Conservation (phyloP, 2,329 filamentous ascomycete genomes). For the Penicillium sp. region DNA sequence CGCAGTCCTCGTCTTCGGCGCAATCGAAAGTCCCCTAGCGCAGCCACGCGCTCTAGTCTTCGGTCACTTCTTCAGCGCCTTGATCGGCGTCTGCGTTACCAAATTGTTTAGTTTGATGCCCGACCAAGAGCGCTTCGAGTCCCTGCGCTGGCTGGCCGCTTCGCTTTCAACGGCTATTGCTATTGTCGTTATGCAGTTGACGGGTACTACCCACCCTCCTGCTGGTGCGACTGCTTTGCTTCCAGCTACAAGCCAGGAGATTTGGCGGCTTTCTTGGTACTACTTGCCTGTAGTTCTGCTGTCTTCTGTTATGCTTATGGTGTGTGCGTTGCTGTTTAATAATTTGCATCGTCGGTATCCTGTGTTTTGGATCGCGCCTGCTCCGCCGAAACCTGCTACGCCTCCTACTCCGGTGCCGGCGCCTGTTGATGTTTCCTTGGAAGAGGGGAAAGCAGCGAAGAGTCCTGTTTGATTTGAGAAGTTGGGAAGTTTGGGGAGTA, state of each 20-base stretch:
- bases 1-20: constrained; percentile 34
- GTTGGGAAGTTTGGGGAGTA: background rate
- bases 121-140: constrained; percentile 31
- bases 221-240: constrained; percentile 38
- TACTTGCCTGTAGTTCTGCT: constrained; percentile 33
- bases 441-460: background rate
- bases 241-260: constrained; percentile 28
- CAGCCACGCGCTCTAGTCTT: constrained; percentile 36
- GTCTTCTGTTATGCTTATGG: constrained; percentile 32
- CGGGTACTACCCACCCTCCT: constrained; percentile 35
- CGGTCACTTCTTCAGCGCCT: constrained; percentile 35
- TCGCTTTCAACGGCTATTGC: constrained; percentile 31
- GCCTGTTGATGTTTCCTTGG: background rate
- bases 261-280: constrained; percentile 36
- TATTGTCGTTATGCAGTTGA: constrained; percentile 36
- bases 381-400: constrained; percentile 12
- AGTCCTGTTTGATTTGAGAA: background rate
- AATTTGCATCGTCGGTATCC: constrained; percentile 36
- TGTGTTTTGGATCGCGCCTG: constrained; percentile 33
- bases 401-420: background rate
- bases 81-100: constrained; percentile 33
- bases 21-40: constrained; percentile 35
- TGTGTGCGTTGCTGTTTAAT: constrained; percentile 32
- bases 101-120: constrained; percentile 35
- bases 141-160: constrained; percentile 34